Evolutionary conservation across 306 rosid species (phyloP).

Genomic region (Gillenia trifoliata): DNA sequence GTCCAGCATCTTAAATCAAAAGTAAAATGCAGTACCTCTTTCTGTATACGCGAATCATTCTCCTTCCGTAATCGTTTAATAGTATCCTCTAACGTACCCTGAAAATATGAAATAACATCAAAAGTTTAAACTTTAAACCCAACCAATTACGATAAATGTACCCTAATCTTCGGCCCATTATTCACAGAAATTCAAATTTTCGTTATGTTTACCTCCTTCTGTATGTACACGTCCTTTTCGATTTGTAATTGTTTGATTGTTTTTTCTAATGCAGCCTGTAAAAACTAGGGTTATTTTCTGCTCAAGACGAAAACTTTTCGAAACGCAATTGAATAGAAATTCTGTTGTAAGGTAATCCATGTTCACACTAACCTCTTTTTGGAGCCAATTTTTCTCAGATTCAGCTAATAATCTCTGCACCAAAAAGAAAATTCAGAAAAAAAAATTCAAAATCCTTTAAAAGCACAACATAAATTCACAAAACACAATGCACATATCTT

Average conservation of each 20-base stretch:
- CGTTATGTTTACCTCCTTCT: conserved; percentile 28
- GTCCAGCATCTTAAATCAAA: neutral
- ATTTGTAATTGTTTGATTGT: conserved; percentile 24
- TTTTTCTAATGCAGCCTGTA: conserved; percentile 32
- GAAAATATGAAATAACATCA: neutral
- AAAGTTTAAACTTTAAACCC: neutral
- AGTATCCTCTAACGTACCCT: conserved; percentile 44
- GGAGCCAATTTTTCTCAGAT: conserved; percentile 17
- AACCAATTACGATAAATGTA: neutral
- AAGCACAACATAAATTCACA: neutral
- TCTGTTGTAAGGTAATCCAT: neutral
- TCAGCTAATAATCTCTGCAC: conserved; percentile 19
- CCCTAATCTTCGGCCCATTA: neutral
- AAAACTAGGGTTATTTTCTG: conserved; percentile 15
- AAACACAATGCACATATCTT: neutral
- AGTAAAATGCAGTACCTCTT: conserved; percentile 39
- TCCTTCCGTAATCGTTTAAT: conserved; percentile 37
- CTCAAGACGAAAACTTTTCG: conserved; percentile 15
- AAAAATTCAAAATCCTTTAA: neutral
- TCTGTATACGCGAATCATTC: conserved; percentile 33
- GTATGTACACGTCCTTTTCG: conserved; percentile 32
- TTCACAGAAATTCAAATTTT: neutral
- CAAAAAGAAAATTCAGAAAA: neutral
- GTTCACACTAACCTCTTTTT: conserved; percentile 19
- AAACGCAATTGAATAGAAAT: neutral